Conservation (phyloP, 1,139 yeast species). For the Sugiyamaella grinbergsii region DNA sequence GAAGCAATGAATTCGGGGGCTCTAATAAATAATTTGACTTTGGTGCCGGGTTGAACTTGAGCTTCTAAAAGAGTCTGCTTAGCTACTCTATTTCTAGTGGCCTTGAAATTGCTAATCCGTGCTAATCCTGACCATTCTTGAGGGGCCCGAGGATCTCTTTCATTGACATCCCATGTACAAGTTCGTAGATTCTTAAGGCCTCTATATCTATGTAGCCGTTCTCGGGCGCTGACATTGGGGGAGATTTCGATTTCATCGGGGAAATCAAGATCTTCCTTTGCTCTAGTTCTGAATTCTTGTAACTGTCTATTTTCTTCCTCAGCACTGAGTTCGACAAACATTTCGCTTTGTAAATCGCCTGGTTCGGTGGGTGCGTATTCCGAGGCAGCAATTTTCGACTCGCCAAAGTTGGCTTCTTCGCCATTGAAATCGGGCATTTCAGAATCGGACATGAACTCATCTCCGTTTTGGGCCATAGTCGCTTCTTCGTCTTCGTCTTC, state of each 20-base stretch:
- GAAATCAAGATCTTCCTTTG: slow-evolving; percentile 83
- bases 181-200: slow-evolving; percentile 82
- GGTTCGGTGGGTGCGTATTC: slow-evolving; percentile 50
- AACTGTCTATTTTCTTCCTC: slow-evolving; percentile 86
- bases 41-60: slow-evolving; percentile 65
- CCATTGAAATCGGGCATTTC: slow-evolving; percentile 28
- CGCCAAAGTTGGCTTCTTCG: slow-evolving; percentile 21
- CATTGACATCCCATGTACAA: slow-evolving; percentile 88
- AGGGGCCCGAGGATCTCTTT: slow-evolving; percentile 74
- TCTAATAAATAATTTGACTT: slow-evolving; percentile 59
- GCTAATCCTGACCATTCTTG: slow-evolving; percentile 73
- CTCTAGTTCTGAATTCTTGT: slow-evolving; percentile 64
- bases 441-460: slow-evolving; percentile 43
- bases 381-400: slow-evolving; percentile 29
- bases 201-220: slow-evolving; percentile 73
- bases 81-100: slow-evolving; percentile 67
- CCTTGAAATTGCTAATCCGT: slow-evolving; percentile 74
- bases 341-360: slow-evolving; percentile 54
- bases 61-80: slow-evolving; percentile 61
- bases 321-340: slow-evolving; percentile 70
- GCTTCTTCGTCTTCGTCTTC: slow-evolving; percentile 54
- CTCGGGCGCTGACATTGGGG: slow-evolving; percentile 74
- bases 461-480: slow-evolving; percentile 44
- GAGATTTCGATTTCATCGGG: slow-evolving; percentile 92
- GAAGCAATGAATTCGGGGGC: slow-evolving; percentile 56